Evolutionary conservation across 495 filamentous ascomycete genomes (phyloP), one percentile per base, ranked within the genome.

Genomic region (Podospora conica): DNA sequence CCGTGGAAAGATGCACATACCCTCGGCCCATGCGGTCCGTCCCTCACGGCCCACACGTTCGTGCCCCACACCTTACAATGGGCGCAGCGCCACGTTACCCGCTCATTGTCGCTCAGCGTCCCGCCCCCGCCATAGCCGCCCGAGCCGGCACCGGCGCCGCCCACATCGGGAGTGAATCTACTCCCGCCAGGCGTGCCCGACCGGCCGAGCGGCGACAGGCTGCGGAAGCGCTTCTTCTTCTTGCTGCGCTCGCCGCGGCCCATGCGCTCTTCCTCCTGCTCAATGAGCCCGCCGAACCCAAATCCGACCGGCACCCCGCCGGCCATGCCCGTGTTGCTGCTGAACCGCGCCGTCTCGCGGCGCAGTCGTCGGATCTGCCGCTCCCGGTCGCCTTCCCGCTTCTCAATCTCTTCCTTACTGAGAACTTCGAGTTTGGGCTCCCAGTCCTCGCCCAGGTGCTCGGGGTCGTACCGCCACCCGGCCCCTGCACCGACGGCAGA

Each of bases 371-470:
- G 79, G 33, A 97, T 89, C 78, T 98, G 92, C 28, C 95, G 79
- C 75, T 98, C 95, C 24, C 96, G 86, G 73, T 98, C 96, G 61
- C 92, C 92, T 76, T 99, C 95, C 28, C 96, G 86, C 77, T 96
- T 96, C 77, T 99, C 96, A 58, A 99, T 98, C 76, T 99, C 95
- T 70, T 98, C 95, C 72, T 97, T 96, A 3, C 87, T 91, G 12
- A 99, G 79, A 0, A 85, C 85, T 75, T 98, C 95, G 1, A 99
- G 84, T 77, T 92, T 93, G 0, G 94, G 93, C 69, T 96, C 93
- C 96, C 96, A 99, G 66, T 94, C 91, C 64, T 92, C 89, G 25
- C 87, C 91, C 3, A 98, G 81, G 28, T 91, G 88, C 75, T 97
- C 96, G 12, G 89, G 89, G 65, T 98, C 96, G 72, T 95, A 93